Percentiles rank a stretch among this genome's conserved stretches.
These are phyloP conservation scores for Trichosporon ovoides DNA, from an alignment of 1,284 basidiomycete species.

Conservation along the genomic window DNA sequence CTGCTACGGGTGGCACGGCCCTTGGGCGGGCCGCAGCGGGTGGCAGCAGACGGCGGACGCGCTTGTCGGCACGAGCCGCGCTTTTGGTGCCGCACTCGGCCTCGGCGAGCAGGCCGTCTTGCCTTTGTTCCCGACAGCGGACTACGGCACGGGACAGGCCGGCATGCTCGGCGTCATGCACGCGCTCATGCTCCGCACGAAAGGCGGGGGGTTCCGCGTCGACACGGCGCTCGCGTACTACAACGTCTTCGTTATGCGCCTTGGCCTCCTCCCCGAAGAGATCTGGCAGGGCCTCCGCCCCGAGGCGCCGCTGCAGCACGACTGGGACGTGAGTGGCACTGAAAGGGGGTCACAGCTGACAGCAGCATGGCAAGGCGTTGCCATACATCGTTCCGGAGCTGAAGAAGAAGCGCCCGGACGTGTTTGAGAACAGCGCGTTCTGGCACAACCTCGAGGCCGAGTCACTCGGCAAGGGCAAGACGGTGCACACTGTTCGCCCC, in stretches of 20 bases:
- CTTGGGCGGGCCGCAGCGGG: constrained; percentile 12
- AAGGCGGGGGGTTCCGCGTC: constrained; percentile 13
- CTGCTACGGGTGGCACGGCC: constrained; percentile 19
- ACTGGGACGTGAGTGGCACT: constrained; percentile 12
- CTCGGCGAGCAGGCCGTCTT: constrained; percentile 7
- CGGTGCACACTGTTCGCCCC: not conserved
- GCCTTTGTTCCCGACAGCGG: constrained; percentile 15
- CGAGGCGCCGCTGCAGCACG: not conserved
- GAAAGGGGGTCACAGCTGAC: not conserved
- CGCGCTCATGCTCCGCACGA: constrained; percentile 4
- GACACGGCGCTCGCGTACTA: constrained; percentile 12
- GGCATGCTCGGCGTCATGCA: constrained; percentile 15
- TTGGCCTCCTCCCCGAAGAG: constrained; percentile 8
- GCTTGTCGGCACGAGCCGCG: constrained; percentile 1
- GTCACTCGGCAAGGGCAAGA: not conserved
- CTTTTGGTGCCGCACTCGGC: constrained; percentile 8
- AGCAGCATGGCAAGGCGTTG: not conserved
- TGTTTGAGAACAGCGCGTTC: constrained; percentile 8
- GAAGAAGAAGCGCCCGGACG: not conserved
- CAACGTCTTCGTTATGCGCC: constrained; percentile 9
- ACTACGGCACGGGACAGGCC: constrained; percentile 9
- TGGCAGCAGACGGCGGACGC: constrained; percentile 18
- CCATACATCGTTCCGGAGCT: constrained; percentile 5
- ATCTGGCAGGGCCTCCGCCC: constrained; percentile 11
- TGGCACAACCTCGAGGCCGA: constrained; percentile 11